Conservation (phyloP, 176 grass and related monocot species). For the Oropetium thomaeum region DNA sequence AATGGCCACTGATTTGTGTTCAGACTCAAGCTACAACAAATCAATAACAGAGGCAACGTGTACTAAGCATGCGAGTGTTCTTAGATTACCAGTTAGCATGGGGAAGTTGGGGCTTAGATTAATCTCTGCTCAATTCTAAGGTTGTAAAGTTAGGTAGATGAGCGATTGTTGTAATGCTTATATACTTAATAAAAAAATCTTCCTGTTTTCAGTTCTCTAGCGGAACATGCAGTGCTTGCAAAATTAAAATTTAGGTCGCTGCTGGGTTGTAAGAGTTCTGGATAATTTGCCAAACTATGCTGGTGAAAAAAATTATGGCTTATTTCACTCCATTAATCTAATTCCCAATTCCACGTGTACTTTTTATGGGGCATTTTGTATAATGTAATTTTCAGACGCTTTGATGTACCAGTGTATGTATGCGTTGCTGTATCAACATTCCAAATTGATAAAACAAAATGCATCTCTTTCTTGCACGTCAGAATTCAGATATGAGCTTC, state of each 20-base stretch:
- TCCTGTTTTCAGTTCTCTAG: not conserved
- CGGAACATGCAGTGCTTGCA: not conserved
- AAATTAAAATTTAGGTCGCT: slow-evolving; percentile 7
- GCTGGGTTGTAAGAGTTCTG: slow-evolving; percentile 25
- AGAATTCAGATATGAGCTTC: no score
- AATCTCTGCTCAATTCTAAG: not conserved
- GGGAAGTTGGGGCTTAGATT: not conserved
- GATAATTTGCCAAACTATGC: slow-evolving; percentile 25
- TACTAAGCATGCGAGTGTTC: slow-evolving; percentile 5
- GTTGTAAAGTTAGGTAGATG: slow-evolving; percentile 44
- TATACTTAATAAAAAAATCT: not conserved
- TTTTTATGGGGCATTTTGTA: not conserved
- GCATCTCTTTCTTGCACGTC: no score
- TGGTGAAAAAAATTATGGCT: not conserved
- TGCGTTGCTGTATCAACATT: no score
- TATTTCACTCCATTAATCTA: not conserved
- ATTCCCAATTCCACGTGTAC: not conserved
- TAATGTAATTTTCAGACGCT: not conserved
- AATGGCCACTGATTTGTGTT: slow-evolving; percentile 39
- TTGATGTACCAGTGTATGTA: not conserved
- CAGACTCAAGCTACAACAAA: not conserved
- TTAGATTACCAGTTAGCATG: slow-evolving; percentile 7
- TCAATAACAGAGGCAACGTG: slow-evolving; percentile 23
- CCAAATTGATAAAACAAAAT: no score
- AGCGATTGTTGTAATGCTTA: slow-evolving; percentile 21